Conservation (phyloP, 768 basidiomycete species). For the Russula earlei region DNA sequence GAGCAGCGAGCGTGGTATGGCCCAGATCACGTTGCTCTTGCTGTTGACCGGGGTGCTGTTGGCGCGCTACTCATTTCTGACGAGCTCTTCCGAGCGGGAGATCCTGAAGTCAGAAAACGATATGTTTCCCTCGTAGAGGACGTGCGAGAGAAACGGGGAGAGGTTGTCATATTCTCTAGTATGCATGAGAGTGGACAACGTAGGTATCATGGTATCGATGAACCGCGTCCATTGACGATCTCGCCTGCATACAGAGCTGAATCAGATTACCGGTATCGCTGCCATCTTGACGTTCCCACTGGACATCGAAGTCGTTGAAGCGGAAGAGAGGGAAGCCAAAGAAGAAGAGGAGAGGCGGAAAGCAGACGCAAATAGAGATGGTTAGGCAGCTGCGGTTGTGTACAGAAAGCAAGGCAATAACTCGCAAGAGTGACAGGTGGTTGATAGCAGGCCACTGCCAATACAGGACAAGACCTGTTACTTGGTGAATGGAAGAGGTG, state of each 20-base stretch:
- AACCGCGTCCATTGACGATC: neutral
- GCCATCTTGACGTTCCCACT: slow-evolving; percentile 94
- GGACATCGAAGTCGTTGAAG: slow-evolving; percentile 91
- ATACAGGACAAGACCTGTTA: too few relatives aligned
- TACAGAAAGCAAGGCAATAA: neutral
- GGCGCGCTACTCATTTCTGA: slow-evolving; percentile 94
- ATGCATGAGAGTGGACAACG: slow-evolving; percentile 99
- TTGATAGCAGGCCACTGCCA: too few relatives aligned
- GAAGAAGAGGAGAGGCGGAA: slow-evolving; percentile 31
- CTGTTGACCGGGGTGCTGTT: slow-evolving; percentile 87
- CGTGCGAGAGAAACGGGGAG: slow-evolving; percentile 80
- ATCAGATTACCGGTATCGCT: slow-evolving; percentile 89
- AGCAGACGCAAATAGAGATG: slow-evolving; percentile 4
- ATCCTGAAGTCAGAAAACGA: slow-evolving; percentile 65
- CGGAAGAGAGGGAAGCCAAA: slow-evolving; percentile 73
- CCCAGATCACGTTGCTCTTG: slow-evolving; percentile 85
- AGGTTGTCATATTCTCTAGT: slow-evolving; percentile 95
- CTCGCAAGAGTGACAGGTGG: too few relatives aligned
- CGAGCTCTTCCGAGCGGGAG: slow-evolving; percentile 82
- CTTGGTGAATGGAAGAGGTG: too few relatives aligned
- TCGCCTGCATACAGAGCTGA: slow-evolving; percentile 64
- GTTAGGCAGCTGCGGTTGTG: neutral
- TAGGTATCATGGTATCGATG: slow-evolving; percentile 33
- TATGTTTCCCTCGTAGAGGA: slow-evolving; percentile 86
- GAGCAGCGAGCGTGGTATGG: slow-evolving; percentile 99